These are phyloP conservation scores for Zostera marina DNA, from an alignment of 116 monocot genomes.

Conservation along the genomic window DNA sequence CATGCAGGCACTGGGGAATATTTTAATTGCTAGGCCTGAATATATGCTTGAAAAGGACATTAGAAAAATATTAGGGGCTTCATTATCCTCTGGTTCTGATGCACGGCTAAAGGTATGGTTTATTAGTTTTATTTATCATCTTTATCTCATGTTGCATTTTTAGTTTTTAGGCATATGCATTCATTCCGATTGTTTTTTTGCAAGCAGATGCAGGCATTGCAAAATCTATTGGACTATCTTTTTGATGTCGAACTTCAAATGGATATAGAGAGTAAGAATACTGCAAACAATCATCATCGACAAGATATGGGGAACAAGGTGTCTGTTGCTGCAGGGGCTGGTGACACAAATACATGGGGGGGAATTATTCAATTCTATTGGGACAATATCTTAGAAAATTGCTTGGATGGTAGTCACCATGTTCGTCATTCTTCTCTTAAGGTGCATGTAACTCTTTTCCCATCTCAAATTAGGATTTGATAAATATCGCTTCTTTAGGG, in stretches of 20 bases:
- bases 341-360: slow-evolving; percentile 95
- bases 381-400: slow-evolving; percentile 67
- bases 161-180: background rate
- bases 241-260: slow-evolving; percentile 82
- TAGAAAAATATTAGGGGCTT: slow-evolving; percentile 52
- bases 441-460: slow-evolving; percentile 16
- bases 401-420: slow-evolving; percentile 58
- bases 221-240: slow-evolving; percentile 90
- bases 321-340: slow-evolving; percentile 94
- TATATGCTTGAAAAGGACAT: slow-evolving; percentile 84
- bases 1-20: slow-evolving; percentile 69
- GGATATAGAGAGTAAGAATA: slow-evolving; percentile 17
- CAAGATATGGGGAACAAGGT: slow-evolving; percentile 32
- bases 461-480: background rate
- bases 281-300: slow-evolving; percentile 14
- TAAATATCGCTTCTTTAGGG: too few species aligned
- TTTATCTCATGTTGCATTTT: background rate
- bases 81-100: slow-evolving; percentile 56
- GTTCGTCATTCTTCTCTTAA: slow-evolving; percentile 78
- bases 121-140: background rate
- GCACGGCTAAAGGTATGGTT: slow-evolving; percentile 57
- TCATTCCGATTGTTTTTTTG: slow-evolving; percentile 5
- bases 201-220: slow-evolving; percentile 73
- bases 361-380: slow-evolving; percentile 95
- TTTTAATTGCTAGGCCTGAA: slow-evolving; percentile 80